Conservation (phyloP, 805 yeast species). For the Candida andamanensis region DNA sequence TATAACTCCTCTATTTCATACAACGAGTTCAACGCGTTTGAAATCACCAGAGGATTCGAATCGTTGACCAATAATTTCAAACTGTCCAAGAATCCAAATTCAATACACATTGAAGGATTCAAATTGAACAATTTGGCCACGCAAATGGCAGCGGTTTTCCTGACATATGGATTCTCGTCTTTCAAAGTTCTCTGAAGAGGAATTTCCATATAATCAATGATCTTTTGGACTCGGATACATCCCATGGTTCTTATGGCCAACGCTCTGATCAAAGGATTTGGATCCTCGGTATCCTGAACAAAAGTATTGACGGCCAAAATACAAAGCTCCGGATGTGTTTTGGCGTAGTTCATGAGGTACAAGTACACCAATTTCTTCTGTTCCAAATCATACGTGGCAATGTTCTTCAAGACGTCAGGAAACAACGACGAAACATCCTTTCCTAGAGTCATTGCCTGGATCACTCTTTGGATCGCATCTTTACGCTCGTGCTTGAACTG, state of each 20-base stretch:
- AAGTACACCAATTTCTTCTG: constrained; percentile 94
- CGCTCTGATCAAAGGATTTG: constrained; percentile 92
- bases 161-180: constrained; percentile 95
- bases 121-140: constrained; percentile 92
- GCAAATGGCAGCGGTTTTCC: constrained; percentile 96
- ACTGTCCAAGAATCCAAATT: constrained; percentile 75
- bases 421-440: constrained; percentile 92
- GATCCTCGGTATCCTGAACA: constrained; percentile 91
- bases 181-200: constrained; percentile 79
- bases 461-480: constrained; percentile 94
- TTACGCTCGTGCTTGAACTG: constrained; percentile 93
- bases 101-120: constrained; percentile 73
- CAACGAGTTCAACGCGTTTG: constrained; percentile 84
- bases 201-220: constrained; percentile 89
- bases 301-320: constrained; percentile 96
- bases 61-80: constrained; percentile 70
- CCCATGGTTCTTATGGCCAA: constrained; percentile 99
- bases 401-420: constrained; percentile 93
- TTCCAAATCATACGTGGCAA: constrained; percentile 93
- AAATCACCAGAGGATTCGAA: constrained; percentile 94
- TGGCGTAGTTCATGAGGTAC: constrained; percentile 95
- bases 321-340: constrained; percentile 91
- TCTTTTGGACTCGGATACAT: constrained; percentile 90
- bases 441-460: constrained; percentile 97
- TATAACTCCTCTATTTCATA: constrained; percentile 75